Percentiles rank a stretch among this genome's conserved stretches.
Conservation (phyloP, 208 protist species). For the Trypanosoma melophagium region DNA sequence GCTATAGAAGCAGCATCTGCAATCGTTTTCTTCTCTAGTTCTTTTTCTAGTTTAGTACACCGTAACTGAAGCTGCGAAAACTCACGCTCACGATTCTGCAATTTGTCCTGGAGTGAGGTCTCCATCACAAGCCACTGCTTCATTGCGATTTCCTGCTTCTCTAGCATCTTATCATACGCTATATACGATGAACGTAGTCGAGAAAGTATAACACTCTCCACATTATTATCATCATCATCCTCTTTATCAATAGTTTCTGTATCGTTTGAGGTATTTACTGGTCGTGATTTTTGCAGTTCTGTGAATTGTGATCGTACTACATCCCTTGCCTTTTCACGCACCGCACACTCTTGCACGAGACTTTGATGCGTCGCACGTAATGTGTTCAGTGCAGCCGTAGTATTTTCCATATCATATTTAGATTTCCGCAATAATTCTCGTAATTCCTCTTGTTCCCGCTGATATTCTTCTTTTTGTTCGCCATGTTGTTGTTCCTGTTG, state of each 20-base stretch:
- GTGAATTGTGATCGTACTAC: not conserved
- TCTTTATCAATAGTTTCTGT: not conserved
- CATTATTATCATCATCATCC: not conserved
- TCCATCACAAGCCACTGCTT: not conserved
- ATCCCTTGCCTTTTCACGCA: not conserved
- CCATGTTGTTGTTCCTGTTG: not conserved
- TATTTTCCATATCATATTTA: constrained; percentile 12
- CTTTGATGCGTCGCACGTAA: not conserved
- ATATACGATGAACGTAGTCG: constrained; percentile 5
- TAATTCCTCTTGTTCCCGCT: not conserved
- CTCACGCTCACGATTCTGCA: not conserved
- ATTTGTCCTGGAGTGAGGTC: constrained; percentile 6
- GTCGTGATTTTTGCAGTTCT: not conserved
- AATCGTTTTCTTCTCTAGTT: not conserved
- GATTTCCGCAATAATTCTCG: not conserved
- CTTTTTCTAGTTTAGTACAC: not conserved
- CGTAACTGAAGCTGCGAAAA: not conserved
- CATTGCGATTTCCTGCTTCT: constrained; percentile 4
- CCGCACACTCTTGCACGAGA: not conserved
- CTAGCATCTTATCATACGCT: constrained; percentile 8
- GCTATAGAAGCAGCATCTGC: not conserved
- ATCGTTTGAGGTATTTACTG: not conserved
- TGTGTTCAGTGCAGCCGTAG: constrained; percentile 1
- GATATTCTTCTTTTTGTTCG: not conserved
- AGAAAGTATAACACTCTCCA: not conserved